Evolutionary conservation across 305 asterid species (phyloP).

Genomic region (Rubia peregrina): DNA sequence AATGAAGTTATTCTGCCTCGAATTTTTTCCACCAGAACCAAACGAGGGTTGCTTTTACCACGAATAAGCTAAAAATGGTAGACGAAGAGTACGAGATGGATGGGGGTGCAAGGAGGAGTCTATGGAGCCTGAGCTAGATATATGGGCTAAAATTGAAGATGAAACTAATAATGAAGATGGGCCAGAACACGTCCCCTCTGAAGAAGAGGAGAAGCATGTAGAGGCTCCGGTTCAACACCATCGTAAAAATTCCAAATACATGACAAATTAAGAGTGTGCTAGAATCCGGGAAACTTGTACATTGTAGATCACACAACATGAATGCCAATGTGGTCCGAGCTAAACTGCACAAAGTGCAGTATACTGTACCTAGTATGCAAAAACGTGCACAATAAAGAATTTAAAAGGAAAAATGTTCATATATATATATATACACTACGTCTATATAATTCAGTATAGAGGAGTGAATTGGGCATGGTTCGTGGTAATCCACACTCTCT

Average conservation of each 20-base stretch:
- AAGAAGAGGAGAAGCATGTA: constrained; percentile 31
- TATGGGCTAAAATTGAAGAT: constrained; percentile 57
- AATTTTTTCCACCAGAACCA: too few species aligned
- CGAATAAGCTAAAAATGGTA: constrained; percentile 32
- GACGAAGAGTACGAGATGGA: constrained; percentile 78
- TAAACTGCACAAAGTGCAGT: too few species aligned
- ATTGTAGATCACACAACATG: constrained; percentile 67
- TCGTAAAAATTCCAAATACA: constrained; percentile 63
- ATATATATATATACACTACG: too few species aligned
- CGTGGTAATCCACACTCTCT: too few species aligned
- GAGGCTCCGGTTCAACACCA: constrained; percentile 50
- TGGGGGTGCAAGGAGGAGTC: constrained; percentile 79
- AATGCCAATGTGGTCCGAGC: too few species aligned
- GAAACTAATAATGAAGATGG: constrained; percentile 26
- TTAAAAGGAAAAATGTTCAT: too few species aligned
- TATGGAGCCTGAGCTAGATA: constrained; percentile 62
- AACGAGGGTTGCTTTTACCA: too few species aligned
- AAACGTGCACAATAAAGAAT: too few species aligned
- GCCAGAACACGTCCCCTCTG: constrained; percentile 29
- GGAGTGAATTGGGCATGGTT: too few species aligned
- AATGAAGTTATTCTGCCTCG: too few species aligned
- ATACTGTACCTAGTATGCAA: too few species aligned
- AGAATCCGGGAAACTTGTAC: constrained; percentile 76
- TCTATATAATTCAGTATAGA: too few species aligned
- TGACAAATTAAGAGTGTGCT: constrained; percentile 80